These are phyloP conservation scores for Saccharomyces uvarum DNA, from an alignment of 1,139 yeast genomes.

Conservation along the genomic window DNA sequence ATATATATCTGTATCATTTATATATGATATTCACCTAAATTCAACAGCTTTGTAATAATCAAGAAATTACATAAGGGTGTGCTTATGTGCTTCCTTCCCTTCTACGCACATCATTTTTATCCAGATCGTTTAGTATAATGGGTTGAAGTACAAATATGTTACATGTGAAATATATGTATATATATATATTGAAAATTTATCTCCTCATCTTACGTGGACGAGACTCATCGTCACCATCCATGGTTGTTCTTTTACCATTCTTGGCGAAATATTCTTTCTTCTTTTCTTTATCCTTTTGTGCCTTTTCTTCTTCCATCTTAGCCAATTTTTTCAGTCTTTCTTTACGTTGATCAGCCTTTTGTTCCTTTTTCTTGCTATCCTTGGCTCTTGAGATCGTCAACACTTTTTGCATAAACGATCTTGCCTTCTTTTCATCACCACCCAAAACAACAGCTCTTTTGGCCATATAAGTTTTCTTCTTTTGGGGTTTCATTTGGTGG, in stretches of 20 bases:
- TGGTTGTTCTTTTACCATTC: constrained; percentile 55
- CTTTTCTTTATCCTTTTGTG: constrained; percentile 71
- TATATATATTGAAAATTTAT: constrained; percentile 8
- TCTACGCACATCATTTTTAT: background rate
- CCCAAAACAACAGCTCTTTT: constrained; percentile 91
- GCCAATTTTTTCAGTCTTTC: constrained; percentile 70
- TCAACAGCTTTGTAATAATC: constrained; percentile 1
- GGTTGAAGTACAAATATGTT: background rate
- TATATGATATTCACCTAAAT: background rate
- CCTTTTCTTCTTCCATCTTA: constrained; percentile 60
- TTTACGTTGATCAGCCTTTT: constrained; percentile 69
- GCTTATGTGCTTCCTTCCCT: background rate
- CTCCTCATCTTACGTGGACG: constrained; percentile 22
- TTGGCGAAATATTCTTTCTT: constrained; percentile 79
- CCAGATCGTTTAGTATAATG: background rate
- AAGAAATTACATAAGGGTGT: background rate
- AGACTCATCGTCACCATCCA: constrained; percentile 34
- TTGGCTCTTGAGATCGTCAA: constrained; percentile 79
- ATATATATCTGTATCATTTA: background rate
- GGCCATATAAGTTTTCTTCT: constrained; percentile 72
- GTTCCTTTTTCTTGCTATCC: constrained; percentile 66
- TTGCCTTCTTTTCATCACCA: constrained; percentile 89
- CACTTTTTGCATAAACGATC: constrained; percentile 81
- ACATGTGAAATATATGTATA: background rate
- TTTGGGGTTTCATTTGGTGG: constrained; percentile 80